Conservation (phyloP, 495 filamentous ascomycete species). For the Tuber indicum region DNA sequence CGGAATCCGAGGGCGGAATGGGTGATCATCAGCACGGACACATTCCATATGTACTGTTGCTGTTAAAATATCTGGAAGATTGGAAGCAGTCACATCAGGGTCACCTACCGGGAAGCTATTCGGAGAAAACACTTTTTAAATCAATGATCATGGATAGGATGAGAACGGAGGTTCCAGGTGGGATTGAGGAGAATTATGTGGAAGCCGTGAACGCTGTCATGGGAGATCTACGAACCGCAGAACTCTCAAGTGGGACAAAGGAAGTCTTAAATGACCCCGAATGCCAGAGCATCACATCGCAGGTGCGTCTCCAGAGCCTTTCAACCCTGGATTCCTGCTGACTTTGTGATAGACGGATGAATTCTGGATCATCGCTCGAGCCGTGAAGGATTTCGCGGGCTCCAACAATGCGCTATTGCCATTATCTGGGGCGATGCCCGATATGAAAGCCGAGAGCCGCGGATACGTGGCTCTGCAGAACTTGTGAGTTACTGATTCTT, state of each 20-base stretch:
- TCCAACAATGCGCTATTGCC: constrained; percentile 55
- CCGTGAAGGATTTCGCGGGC: constrained; percentile 66
- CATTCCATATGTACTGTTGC: constrained; percentile 76
- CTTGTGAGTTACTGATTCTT: constrained; percentile 44
- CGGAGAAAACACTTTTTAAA: constrained; percentile 79
- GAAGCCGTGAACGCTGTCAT: constrained; percentile 83
- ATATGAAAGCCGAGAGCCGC: constrained; percentile 94
- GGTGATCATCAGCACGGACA: constrained; percentile 84
- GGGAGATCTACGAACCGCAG: constrained; percentile 66
- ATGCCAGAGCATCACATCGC: constrained; percentile 47
- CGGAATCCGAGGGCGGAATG: constrained; percentile 44
- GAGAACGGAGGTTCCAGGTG: constrained; percentile 70
- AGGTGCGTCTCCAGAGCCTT: constrained; percentile 30
- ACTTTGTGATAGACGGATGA: constrained; percentile 42
- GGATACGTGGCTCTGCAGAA: constrained; percentile 91
- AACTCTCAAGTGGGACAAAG: constrained; percentile 59
- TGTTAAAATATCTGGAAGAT: constrained; percentile 76
- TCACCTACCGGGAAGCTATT: constrained; percentile 63
- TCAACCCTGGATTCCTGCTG: not conserved
- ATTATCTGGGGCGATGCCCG: constrained; percentile 78
- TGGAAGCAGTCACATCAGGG: constrained; percentile 74
- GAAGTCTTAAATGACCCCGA: constrained; percentile 69
- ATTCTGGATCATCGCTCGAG: constrained; percentile 89
- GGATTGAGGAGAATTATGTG: constrained; percentile 94
- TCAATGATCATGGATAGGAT: constrained; percentile 59